phyloP scores from a whole-genome alignment of 164 flowering plant genomes.

The Houttuynia cordata region DNA sequence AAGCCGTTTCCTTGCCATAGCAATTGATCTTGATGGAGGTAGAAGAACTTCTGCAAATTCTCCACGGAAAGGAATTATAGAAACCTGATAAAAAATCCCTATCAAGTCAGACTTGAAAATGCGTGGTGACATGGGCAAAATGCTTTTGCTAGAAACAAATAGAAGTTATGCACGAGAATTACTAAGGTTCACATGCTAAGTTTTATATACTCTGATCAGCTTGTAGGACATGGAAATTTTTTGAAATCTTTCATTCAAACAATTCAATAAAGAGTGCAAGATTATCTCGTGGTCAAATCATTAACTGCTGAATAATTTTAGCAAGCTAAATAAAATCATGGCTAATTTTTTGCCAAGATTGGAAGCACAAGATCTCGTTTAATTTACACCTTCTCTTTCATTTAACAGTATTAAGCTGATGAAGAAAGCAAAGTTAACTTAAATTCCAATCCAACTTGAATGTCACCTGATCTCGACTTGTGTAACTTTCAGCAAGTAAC shows the following conservation, averaged over 20 bases:
- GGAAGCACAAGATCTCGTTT: not conserved
- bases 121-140: too few relatives aligned
- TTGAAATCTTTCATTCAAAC: too few relatives aligned
- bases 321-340: not conserved
- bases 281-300: not conserved
- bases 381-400: not conserved
- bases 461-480: conserved; percentile 93
- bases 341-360: too few relatives aligned
- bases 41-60: conserved; percentile 89
- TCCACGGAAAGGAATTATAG: conserved; percentile 94
- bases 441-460: not conserved
- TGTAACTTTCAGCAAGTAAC: conserved; percentile 90
- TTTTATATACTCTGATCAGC: not conserved
- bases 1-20: conserved; percentile 97
- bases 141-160: not conserved
- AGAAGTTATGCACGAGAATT: not conserved
- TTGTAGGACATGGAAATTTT: not conserved
- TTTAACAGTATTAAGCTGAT: not conserved
- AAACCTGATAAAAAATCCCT: conserved; percentile 30
- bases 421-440: not conserved
- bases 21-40: conserved; percentile 95
- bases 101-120: not conserved
- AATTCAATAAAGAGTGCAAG: not conserved
- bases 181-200: not conserved
- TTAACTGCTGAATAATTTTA: not conserved